These are phyloP conservation scores for Claviceps fusiformis DNA, from an alignment of 2,329 filamentous ascomycete species.

Conservation along the genomic window DNA sequence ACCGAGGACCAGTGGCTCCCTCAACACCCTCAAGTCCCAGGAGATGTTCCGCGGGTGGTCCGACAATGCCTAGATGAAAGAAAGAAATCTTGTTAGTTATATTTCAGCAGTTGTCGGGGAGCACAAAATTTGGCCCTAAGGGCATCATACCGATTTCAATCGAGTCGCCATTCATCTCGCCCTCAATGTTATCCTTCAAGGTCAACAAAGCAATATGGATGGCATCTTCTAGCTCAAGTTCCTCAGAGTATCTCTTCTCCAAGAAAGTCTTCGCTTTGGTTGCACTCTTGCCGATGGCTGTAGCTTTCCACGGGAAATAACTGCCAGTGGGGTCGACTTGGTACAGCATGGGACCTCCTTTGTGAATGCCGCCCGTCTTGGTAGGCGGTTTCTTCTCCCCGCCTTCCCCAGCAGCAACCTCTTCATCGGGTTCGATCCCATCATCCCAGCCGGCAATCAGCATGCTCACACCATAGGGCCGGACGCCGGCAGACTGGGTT, in stretches of 20 bases:
- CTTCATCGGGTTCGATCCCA: constrained; percentile 76
- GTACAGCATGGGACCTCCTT: constrained; percentile 94
- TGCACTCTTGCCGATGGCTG: constrained; percentile 95
- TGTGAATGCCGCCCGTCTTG: constrained; percentile 90
- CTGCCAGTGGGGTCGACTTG: constrained; percentile 98
- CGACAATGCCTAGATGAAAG: constrained; percentile 62
- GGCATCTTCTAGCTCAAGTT: constrained; percentile 90
- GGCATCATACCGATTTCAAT: constrained; percentile 76
- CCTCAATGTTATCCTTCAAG: constrained; percentile 97
- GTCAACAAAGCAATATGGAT: constrained; percentile 97
- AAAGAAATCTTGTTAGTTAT: constrained; percentile 10
- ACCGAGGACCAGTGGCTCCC: constrained; percentile 70
- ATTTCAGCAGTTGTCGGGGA: background rate
- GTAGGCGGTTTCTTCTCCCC: constrained; percentile 64
- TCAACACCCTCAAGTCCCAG: constrained; percentile 84
- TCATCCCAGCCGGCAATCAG: constrained; percentile 97
- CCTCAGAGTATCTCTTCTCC: constrained; percentile 97
- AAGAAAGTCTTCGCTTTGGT: constrained; percentile 98
- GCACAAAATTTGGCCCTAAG: background rate
- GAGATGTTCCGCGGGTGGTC: constrained; percentile 82
- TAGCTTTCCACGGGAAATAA: constrained; percentile 99
- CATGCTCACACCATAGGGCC: constrained; percentile 91
- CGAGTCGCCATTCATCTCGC: constrained; percentile 97
- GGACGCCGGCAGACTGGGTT: constrained; percentile 92
- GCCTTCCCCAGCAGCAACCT: constrained; percentile 39